Percentiles rank a stretch among this genome's conserved stretches.
Evolutionary conservation across 164 flowering plant species (phyloP).

Genomic region (Chloranthus sessilifolius): DNA sequence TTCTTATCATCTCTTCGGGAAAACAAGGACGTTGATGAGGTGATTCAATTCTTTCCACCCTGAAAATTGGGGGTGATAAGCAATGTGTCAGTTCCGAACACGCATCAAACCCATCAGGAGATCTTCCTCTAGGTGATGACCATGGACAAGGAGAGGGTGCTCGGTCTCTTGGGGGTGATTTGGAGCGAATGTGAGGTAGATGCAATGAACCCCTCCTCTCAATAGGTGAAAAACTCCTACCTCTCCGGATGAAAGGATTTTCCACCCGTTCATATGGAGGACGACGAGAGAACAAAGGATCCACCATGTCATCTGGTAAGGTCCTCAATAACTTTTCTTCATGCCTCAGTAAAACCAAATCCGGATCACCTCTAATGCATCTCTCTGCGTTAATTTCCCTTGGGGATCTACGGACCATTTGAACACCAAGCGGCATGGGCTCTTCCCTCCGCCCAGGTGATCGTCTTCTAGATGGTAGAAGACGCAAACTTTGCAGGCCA

Average conservation of each 20-base stretch:
- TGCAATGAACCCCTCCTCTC: constrained; percentile 31
- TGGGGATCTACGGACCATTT: no score
- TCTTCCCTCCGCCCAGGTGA: constrained; percentile 50
- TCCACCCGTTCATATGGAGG: constrained; percentile 36
- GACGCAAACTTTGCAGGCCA: constrained; percentile 30
- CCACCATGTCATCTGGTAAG: constrained; percentile 32
- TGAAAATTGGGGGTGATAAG: constrained; percentile 43
- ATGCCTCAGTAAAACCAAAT: no score
- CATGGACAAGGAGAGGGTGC: constrained; percentile 52
- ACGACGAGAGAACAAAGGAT: constrained; percentile 30
- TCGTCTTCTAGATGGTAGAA: constrained; percentile 38
- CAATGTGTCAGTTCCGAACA: constrained; percentile 31
- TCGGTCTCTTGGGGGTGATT: constrained; percentile 51
- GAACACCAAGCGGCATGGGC: no score
- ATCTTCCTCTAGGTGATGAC: constrained; percentile 53
- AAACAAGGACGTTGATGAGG: constrained; percentile 41
- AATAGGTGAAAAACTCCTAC: constrained; percentile 34
- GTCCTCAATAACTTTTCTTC: constrained; percentile 40
- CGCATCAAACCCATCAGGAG: constrained; percentile 46
- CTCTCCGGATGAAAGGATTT: constrained; percentile 33
- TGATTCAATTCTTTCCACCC: constrained; percentile 46
- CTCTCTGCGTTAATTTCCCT: no score
- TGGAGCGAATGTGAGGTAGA: constrained; percentile 36
- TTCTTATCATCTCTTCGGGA: constrained; percentile 36
- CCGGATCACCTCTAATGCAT: no score